Conservation (phyloP, 768 basidiomycete species). For the Suillus paluster region DNA sequence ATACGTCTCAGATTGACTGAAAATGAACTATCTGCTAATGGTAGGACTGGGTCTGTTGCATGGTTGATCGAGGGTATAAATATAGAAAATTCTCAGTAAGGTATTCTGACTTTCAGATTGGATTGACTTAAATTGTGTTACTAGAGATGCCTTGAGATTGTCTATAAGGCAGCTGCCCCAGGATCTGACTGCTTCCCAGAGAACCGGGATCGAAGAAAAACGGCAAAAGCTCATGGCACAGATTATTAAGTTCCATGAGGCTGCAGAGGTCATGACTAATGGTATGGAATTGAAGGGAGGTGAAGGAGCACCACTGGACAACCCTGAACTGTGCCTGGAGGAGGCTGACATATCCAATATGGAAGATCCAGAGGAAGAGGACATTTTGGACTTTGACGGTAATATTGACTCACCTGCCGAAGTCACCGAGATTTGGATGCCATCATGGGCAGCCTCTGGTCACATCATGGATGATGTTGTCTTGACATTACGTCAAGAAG, state of each 20-base stretch:
- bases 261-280: background rate
- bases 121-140: background rate
- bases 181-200: slow-evolving; percentile 5
- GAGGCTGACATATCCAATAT: too few species aligned
- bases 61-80: slow-evolving; percentile 9
- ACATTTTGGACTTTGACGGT: background rate
- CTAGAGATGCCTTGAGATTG: slow-evolving; percentile 6
- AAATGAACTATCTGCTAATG: background rate
- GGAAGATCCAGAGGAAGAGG: too few species aligned
- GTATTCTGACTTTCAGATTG: background rate
- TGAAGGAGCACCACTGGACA: background rate
- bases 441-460: background rate
- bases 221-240: background rate
- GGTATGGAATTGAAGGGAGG: background rate
- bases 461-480: too few species aligned
- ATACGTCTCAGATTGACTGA: slow-evolving; percentile 1
- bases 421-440: slow-evolving; percentile 6
- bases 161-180: slow-evolving; percentile 2
- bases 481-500: background rate
- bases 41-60: slow-evolving; percentile 3
- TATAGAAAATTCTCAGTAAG: slow-evolving; percentile 11
- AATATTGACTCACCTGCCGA: background rate
- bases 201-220: background rate
- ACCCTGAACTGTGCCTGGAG: too few species aligned
- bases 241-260: background rate